A percentile compares a stretch with the other conserved stretches of the same genome.
These are phyloP conservation scores for Cymbopogon citratus DNA, from an alignment of 176 grass and related monocot genomes.

Conservation along the genomic window DNA sequence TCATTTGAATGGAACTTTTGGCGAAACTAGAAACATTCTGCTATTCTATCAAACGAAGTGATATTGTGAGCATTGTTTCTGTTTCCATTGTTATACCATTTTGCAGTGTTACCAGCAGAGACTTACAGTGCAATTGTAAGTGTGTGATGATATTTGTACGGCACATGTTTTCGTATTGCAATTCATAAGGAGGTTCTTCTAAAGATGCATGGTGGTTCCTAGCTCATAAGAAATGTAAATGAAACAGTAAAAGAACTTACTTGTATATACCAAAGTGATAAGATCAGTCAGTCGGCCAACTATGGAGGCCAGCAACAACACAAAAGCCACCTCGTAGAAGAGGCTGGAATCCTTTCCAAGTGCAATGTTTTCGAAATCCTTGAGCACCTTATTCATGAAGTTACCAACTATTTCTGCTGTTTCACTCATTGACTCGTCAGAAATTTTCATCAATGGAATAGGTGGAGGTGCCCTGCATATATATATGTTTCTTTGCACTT, in stretches of 20 bases:
- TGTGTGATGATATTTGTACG: neutral
- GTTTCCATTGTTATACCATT: neutral
- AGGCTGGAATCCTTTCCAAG: constrained; percentile 48
- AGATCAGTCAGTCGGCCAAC: constrained; percentile 39
- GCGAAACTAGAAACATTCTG: neutral
- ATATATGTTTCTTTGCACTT: neutral
- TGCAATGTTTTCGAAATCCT: constrained; percentile 42
- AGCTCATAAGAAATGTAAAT: neutral
- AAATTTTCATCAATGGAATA: constrained; percentile 47
- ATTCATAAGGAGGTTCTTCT: neutral
- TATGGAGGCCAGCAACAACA: constrained; percentile 43
- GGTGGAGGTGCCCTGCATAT: constrained; percentile 40
- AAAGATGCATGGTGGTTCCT: neutral
- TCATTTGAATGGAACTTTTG: neutral
- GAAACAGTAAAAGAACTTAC: constrained; percentile 29
- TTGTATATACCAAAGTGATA: constrained; percentile 41
- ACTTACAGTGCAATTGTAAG: neutral
- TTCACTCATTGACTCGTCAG: constrained; percentile 30
- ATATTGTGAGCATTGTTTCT: neutral
- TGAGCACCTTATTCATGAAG: constrained; percentile 34
- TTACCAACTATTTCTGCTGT: constrained; percentile 13
- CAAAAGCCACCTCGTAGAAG: constrained; percentile 46
- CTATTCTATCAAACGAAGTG: neutral
- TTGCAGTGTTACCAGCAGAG: neutral
- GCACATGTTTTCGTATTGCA: neutral